Base-by-base conservation (phyloP, 164 flowering plant genomes). In the Stephania japonica region DNA sequence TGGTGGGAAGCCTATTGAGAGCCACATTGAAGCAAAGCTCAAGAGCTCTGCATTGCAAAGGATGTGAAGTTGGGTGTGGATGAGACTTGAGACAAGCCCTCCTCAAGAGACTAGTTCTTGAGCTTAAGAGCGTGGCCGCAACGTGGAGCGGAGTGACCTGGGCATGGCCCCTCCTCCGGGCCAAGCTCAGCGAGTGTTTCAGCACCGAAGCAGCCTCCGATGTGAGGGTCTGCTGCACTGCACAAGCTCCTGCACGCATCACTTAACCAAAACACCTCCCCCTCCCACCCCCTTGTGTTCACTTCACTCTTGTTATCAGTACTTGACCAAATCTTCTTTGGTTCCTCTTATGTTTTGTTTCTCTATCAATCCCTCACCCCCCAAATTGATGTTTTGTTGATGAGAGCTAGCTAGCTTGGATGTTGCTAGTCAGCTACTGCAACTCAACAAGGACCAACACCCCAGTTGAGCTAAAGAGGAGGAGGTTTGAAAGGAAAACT, bases 1-100 rank as follows among this genome's bases (percentile, higher is more conserved):
- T 74, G 0, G 98, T 87, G 0, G 98, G 99, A 26, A 95, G 92
- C 61, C 99, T 75, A 73, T 95, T 91, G 53, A 95, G 89, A 42
- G 99, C 96, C 18, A 95, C 99, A 73, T 91, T 93, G 89, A 93
- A 95, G 83, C 99, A 95, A 9, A 95, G 93, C 89, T 95, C 98
- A 47, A 95, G 89, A 50, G 99, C 99, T 75, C 98, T 78, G 76
- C 90, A 86, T 24, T 91, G 98, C 25, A 92, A 92, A 66, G 97
- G 91, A 78, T 85, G 91, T 4, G 91, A 78, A 26, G 83, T 14
- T 9, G 83, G 81, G 50, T 85, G 88, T 6, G 83, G 88, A 42
- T 87, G 93, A 27, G 96, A 91, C 61, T 88, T 89, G 76, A 94
- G 85, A 75, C 98, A 94, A 74, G 97, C 97, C 71, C 92, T 81